Evolutionary conservation across 2,329 filamentous ascomycete genomes (phyloP).

Genomic region (Penicillium sp.): DNA sequence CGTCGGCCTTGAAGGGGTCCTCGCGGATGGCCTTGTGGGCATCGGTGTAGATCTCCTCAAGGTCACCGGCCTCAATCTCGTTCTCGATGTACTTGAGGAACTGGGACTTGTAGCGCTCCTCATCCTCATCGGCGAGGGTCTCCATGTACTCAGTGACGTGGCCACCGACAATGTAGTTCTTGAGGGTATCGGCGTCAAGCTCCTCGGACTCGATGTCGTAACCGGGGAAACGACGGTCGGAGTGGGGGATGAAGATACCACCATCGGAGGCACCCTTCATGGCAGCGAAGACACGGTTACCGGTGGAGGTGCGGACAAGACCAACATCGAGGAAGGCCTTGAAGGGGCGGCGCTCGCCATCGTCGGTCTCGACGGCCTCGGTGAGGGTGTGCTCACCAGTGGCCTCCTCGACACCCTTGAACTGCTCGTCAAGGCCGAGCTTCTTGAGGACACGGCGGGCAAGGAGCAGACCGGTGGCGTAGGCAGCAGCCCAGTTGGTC

Average conservation of each 20-base stretch:
- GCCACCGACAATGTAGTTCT: constrained; percentile 98
- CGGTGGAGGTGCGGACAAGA: constrained; percentile 94
- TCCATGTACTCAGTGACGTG: constrained; percentile 99
- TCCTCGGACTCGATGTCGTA: constrained; percentile 98
- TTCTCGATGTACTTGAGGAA: constrained; percentile 98
- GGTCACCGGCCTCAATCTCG: constrained; percentile 90
- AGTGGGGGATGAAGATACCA: constrained; percentile 96
- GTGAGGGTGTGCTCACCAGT: constrained; percentile 96
- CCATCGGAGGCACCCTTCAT: constrained; percentile 99
- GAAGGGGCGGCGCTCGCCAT: constrained; percentile 91
- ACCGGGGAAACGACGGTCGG: constrained; percentile 98
- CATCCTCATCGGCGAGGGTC: constrained; percentile 97
- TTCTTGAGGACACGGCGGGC: constrained; percentile 97
- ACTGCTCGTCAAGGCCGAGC: constrained; percentile 90
- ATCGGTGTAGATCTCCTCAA: constrained; percentile 95
- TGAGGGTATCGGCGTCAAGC: constrained; percentile 93
- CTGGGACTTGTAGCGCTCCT: constrained; percentile 99
- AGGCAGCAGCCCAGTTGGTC: constrained; percentile 99
- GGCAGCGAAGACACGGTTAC: constrained; percentile 97
- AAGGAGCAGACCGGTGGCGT: constrained; percentile 93
- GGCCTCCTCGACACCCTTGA: constrained; percentile 93
- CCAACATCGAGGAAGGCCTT: constrained; percentile 99
- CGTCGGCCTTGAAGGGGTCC: constrained; percentile 94
- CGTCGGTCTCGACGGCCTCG: constrained; percentile 87
- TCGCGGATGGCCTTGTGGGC: constrained; percentile 96